Evolutionary conservation across 257 asterid species (phyloP), one percentile per base, ranked within the genome.

Genomic region (Haberlea rhodopensis): DNA sequence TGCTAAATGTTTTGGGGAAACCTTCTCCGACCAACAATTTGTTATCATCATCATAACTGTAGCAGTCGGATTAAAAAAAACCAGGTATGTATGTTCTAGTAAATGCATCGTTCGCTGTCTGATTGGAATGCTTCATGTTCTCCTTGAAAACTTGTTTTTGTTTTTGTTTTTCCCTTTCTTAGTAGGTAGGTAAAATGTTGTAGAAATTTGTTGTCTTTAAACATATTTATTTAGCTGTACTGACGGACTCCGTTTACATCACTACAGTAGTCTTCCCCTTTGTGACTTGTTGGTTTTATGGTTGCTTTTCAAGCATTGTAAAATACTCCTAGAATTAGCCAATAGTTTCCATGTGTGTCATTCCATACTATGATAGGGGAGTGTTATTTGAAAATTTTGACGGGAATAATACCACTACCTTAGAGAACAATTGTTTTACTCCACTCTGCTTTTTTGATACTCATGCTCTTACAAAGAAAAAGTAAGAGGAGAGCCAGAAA

Each of bases 1-100:
- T 69, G 10, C 70, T 94, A 74, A 81, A 86, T 64, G 75, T 89
- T 51, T 71, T 86, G 77, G 79, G 80, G 19, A 89, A 82, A 62
- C 71, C 95, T 53, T 59, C 80, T 61, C 72, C 66, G 4, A 45
- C 75, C 8, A 77, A 58, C 53, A 71, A 67, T 67, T 32, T 68
- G 58, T 40, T 63, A 51, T 79, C 60, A 32, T 64, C 80, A 25
- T 59, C 78, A 46, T 87, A 74, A 28, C 57, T 49, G 65, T 34
- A 63, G 61, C 85, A 61, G 24, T 53, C 85, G 21, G 77, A 73
- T 65, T n/a, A n/a, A 80, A 82, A 75, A 84, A 66, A 69, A 67
- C 60, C 22, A 16, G 40, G n/a, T n/a, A n/a, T n/a, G 52, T 24
- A 65, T 43, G 15, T 43, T 43, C 18, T 11, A 5, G 51, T n/a